Evolutionary conservation across 2,329 filamentous ascomycete species (phyloP), one percentile per base, ranked within the genome.

Genomic region (Xylaria sp.): DNA sequence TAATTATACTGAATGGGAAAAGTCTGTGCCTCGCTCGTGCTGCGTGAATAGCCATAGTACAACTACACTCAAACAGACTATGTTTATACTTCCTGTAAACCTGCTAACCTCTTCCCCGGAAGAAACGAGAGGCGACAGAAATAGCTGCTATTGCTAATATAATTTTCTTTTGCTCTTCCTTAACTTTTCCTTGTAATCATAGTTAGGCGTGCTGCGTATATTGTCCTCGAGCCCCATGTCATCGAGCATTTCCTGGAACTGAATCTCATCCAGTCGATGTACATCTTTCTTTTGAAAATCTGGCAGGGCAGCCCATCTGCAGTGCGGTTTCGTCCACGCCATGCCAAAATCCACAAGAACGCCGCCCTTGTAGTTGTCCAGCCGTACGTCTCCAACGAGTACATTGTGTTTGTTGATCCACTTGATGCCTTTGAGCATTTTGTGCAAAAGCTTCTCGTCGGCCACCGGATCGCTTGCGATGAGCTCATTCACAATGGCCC

Each of bases 271-370:
- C 7, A 6, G n/a, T 15, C 20, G 18, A 60, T 60, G 46, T 23
- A 39, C 50, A n/a, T 39, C 41, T 34, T 34, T 41, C 41, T 34
- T 59, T 34, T 34, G 18, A 6, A 20, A 25, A 5, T 13, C 15
- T 8, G 57, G 25, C 18, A 48, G 41, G 10, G 15, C 18, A 6
- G 3, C 41, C 58, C 44, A 61, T 25, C 28, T 23, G n/a, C 28
- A 61, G 39, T 61, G 58, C 12, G 58, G 58, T 15, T 51, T 50
- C 2, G 44, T 51, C 46, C 58, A 61, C 23, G 44, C 28, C 12
- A 37, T 1, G 1, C 58, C 58, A 23, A 61, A 61, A 18, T 61
- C 58, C 6, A 37, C 9, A 25, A 61, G 58, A 25, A 37, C 4
- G 3, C 44, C 44, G n/a, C 39, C 44, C 15, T 37, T 51, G 15